Percentiles rank a stretch among this genome's conserved stretches.
phyloP scores from a whole-genome alignment of 148 eudicot genomes.

The Pharnaceum exiguum region DNA sequence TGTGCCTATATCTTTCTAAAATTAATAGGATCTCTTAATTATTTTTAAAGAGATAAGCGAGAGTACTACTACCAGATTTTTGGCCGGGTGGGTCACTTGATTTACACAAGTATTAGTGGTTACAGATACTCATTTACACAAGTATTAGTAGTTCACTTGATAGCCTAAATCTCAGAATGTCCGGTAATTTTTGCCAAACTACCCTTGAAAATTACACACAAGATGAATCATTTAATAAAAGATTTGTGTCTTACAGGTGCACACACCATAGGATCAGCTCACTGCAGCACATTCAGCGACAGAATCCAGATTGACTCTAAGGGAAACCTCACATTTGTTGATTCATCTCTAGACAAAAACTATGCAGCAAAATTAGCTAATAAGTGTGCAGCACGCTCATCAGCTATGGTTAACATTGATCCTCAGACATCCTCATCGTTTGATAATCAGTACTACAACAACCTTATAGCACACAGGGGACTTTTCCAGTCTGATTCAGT shows the following conservation, averaged over 20 bases:
- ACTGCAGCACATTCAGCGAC: constrained; percentile 54
- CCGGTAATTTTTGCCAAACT: too few relatives aligned
- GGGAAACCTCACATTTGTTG: constrained; percentile 48
- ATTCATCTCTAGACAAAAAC: constrained; percentile 39
- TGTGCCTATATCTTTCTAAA: too few relatives aligned
- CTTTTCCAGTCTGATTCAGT: constrained; percentile 61
- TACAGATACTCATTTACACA: too few relatives aligned
- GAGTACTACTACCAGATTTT: too few relatives aligned
- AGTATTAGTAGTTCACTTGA: too few relatives aligned
- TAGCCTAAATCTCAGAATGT: too few relatives aligned
- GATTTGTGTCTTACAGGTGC: constrained; percentile 42
- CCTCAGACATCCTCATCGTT: constrained; percentile 46
- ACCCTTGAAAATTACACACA: not conserved
- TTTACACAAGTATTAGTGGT: too few relatives aligned
- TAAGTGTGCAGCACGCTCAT: constrained; percentile 33
- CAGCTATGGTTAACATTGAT: constrained; percentile 40
- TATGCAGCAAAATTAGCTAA: constrained; percentile 42
- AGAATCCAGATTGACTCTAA: constrained; percentile 38
- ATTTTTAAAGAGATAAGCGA: too few relatives aligned
- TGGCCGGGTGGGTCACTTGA: too few relatives aligned
- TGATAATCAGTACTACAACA: constrained; percentile 57
- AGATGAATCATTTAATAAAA: not conserved
- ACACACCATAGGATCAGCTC: constrained; percentile 76
- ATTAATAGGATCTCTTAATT: too few relatives aligned
- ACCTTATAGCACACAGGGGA: constrained; percentile 40